Evolutionary conservation across 306 rosid genomes (phyloP).

Genomic region (Prunus mira): DNA sequence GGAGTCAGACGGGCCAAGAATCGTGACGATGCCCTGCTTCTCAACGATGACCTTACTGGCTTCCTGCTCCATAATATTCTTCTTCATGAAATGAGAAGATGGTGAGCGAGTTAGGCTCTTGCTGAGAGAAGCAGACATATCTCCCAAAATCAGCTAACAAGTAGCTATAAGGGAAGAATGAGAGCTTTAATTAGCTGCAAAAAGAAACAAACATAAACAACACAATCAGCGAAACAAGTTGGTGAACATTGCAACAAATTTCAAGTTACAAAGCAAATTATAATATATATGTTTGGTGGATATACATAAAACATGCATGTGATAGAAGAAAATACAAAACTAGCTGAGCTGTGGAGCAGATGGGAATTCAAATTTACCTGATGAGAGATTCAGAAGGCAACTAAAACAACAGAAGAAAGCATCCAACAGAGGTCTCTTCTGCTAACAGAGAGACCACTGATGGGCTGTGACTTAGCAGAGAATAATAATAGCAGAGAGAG

Average conservation of each 20-base stretch:
- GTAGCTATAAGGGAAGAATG: background rate
- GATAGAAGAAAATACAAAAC: constrained; percentile 8
- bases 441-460: constrained; percentile 41
- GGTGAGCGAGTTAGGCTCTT: constrained; percentile 24
- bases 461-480: constrained; percentile 44
- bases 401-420: background rate
- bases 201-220: constrained; percentile 4
- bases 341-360: background rate
- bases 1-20: constrained; percentile 43
- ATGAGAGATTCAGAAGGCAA: background rate
- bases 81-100: constrained; percentile 21
- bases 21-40: constrained; percentile 67
- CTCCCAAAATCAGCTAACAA: background rate
- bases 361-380: constrained; percentile 34
- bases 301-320: constrained; percentile 21
- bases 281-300: background rate
- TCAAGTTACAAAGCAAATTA: constrained; percentile 34
- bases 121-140: constrained; percentile 36
- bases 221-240: background rate
- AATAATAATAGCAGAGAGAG: background rate
- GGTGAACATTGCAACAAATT: constrained; percentile 5
- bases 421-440: constrained; percentile 51
- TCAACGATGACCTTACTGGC: background rate
- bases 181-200: constrained; percentile 32
- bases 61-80: constrained; percentile 13